Base-by-base conservation (phyloP, 2,329 filamentous ascomycete species). In the Gyromitra esculenta region DNA sequence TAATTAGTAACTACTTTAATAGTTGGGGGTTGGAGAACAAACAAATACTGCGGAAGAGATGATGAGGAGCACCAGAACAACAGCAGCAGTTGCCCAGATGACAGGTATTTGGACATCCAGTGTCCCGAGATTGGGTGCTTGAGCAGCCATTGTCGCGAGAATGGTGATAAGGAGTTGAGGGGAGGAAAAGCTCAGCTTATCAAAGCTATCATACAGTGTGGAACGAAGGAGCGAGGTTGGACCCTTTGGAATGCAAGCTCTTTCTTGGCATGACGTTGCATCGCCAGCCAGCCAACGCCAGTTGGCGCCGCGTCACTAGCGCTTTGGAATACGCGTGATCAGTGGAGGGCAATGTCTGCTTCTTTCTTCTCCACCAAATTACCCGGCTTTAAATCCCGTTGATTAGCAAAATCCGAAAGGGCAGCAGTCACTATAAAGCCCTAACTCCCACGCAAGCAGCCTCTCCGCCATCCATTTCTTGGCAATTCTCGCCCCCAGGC, bases 21-120 rank as follows among this genome's bases (percentile, higher is more conserved):
- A 57, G 25, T 21, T 35, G 63, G 74, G 56, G 54, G 18, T n/a
- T 48, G 15, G 57, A 54, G 31, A 63, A 39, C 57, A 39, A 48
- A 81, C 80, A 60, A 81, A 97, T 81, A 96, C 89, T 78, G 91
- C 89, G 69, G 94, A 91, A 74, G 93, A 90, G 79, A 91, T 85
- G 66, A 97, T 88, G 78, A 95, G 89, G 71, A 97, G 85, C 77
- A 84, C 90, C 64, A 98, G 87, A 71, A 92, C 94, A 76, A 95
- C 88, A 77, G 91, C 93, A 84, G 98, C 99, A 69, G 94, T 89
- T 78, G 96, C 90, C 96, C 96, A 99, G 84, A 98, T 98, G 80
- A 98, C 87, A 68, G 78, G 78, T 68, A 79, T 74, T 64, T 74
- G 73, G 18, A 75, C 73, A 43, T 37, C 73, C 69, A 79, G 72